Base-by-base conservation (phyloP, 352 stramenopile species). In the Phytopythium delawarense region DNA sequence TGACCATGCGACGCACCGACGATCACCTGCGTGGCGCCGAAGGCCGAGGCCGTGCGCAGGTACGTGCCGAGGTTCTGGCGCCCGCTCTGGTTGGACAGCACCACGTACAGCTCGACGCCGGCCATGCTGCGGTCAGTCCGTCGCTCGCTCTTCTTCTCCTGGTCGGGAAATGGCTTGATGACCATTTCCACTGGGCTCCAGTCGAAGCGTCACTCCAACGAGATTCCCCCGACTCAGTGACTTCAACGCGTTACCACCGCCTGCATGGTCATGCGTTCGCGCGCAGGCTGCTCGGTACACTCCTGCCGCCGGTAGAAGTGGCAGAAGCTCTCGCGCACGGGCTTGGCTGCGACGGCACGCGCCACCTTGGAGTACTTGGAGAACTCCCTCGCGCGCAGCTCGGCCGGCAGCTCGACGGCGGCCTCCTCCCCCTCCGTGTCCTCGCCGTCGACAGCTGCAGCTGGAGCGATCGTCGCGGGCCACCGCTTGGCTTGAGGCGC, bases 1-100 rank as follows among this genome's bases (percentile, higher is more conserved):
- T 13, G 35, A 4, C 48, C 21, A 61, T 8, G 50, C 51, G 51
- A 78, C 75, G 35, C 23, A 93, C 84, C 84, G 48, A 93, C 80
- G 55, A 93, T 59, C 52, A 93, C 76, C 67, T 93, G 81, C 21
- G 71, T 83, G 46, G 80, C 71, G 20, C 84, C 81, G 45, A 93
- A 93, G 34, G 84, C 84, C 16, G 78, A 88, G 11, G 79, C 81
- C 6, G 84, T 93, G 60, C 84, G 79, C 59, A 93, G 60, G 59
- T 82, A 93, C 65, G 81, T 93, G 62, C 84, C 84, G 18, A 93
- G 67, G 63, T 93, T 93, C 68, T 91, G 79, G 16, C 80, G 74
- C 20, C 79, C 79, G 59, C 70, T 89, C 56, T 78, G 72, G 67
- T 93, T 93, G 37, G 78, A 90, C 57, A 90, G 64, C 61, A 93